These are phyloP conservation scores for Fusarium penzigii DNA, from an alignment of 2,329 filamentous ascomycete genomes.

Conservation along the genomic window DNA sequence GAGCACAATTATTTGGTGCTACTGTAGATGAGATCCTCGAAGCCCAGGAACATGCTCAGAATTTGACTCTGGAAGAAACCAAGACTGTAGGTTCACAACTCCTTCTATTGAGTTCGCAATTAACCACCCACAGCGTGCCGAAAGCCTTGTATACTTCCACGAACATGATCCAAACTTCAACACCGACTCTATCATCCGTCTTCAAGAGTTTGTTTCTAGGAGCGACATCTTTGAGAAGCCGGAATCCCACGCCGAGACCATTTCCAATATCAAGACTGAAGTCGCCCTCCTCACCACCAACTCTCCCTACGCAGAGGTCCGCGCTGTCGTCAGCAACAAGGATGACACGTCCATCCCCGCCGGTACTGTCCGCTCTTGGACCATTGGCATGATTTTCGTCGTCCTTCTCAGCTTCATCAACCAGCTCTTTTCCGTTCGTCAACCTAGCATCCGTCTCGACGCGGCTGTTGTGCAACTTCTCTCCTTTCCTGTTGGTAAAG, in stretches of 20 bases:
- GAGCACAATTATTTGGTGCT: too few species aligned
- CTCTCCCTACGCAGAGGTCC: slow-evolving; percentile 57
- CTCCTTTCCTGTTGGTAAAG: slow-evolving; percentile 47
- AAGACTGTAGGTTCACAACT: too few species aligned
- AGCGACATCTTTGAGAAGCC: slow-evolving; percentile 34
- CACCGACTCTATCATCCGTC: slow-evolving; percentile 14
- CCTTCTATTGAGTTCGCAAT: too few species aligned
- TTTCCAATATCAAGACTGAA: slow-evolving; percentile 55
- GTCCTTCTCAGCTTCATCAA: slow-evolving; percentile 50
- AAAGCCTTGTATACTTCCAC: slow-evolving; percentile 18
- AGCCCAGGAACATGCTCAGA: too few species aligned
- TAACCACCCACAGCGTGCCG: slow-evolving; percentile 11
- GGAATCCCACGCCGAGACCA: slow-evolving; percentile 41
- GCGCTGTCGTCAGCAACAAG: slow-evolving; percentile 55
- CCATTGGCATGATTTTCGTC: slow-evolving; percentile 50
- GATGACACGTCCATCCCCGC: slow-evolving; percentile 52
- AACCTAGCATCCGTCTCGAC: slow-evolving; percentile 50
- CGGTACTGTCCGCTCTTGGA: slow-evolving; percentile 54
- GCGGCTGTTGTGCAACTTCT: slow-evolving; percentile 56
- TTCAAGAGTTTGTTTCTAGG: slow-evolving; percentile 19
- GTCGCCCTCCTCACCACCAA: slow-evolving; percentile 53
- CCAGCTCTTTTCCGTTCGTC: slow-evolving; percentile 56
- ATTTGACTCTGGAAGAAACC: too few species aligned
- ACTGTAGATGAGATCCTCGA: too few species aligned
- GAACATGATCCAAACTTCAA: slow-evolving; percentile 25